phyloP scores from a whole-genome alignment of 306 rosid genomes.

The Datisca glomerata region DNA sequence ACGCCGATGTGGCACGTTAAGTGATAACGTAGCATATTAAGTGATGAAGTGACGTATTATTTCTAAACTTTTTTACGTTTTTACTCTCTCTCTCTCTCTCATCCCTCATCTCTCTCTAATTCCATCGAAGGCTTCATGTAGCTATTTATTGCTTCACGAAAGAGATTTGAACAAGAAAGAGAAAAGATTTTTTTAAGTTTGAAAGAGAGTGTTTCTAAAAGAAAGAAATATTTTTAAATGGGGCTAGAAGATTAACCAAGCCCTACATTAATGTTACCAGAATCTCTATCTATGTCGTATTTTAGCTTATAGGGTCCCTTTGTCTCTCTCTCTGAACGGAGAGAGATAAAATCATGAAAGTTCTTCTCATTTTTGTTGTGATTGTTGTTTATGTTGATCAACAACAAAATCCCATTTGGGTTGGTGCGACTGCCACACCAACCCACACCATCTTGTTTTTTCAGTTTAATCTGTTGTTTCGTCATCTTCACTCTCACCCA shows the following conservation, averaged over 20 bases:
- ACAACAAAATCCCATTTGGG: conserved; percentile 18
- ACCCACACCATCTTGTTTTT: conserved; percentile 23
- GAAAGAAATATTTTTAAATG: neutral
- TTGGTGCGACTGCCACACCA: conserved; percentile 25
- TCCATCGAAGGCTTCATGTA: no score
- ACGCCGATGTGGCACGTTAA: no score
- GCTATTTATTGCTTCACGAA: no score
- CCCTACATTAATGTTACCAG: neutral
- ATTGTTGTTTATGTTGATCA: neutral
- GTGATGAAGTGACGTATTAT: no score
- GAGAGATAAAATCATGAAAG: neutral
- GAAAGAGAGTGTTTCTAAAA: neutral
- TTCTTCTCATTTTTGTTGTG: neutral
- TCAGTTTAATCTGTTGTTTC: conserved; percentile 16
- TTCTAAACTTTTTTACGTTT: no score
- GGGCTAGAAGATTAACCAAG: neutral
- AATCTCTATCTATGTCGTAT: neutral
- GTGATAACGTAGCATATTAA: no score
- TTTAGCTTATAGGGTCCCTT: neutral
- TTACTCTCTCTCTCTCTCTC: no score
- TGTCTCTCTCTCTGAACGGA: neutral
- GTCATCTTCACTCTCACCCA: conserved; percentile 28
- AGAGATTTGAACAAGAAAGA: neutral
- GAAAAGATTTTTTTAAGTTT: neutral
- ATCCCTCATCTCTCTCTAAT: no score